Base-by-base conservation (phyloP, 2,329 filamentous ascomycete genomes). In the Venturia oleaginea region DNA sequence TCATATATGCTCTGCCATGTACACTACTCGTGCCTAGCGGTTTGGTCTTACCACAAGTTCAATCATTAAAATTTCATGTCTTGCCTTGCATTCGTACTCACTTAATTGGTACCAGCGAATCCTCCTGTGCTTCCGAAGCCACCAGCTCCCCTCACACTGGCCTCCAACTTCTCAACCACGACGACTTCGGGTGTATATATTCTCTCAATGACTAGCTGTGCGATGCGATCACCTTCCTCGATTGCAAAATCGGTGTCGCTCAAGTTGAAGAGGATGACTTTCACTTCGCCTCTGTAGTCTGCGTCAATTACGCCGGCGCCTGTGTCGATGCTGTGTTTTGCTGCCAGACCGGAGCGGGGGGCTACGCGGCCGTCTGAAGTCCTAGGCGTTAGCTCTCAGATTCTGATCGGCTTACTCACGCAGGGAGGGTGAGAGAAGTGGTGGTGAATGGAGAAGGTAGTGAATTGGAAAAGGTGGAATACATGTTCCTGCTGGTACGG, bases 281-380 rank as follows among this genome's bases (percentile, higher is more conserved):
- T 96, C 71, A 99, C 88, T 69, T 90, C 90, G 24, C 94, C 94
- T 42, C 94, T 85, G 80, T 99, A 99, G 77, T 99, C 94, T 40
- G 93, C 92, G 76, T 99, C 94, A 71, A 99, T 97, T 68, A 99
- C 94, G 64, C 94, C 94, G 0, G 94, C 94, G 67, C 95, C 92
- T 0, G 90, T 94, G 76, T 97, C 92, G 75, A 99, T 97, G 78
- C 92, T 94, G 79, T 97, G 86, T 80, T 99, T 99, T 66, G 87
- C 83, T 2, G 93, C 93, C 42, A 96, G 87, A 59, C 92, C 92
- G n/a, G 90, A 94, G 68, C 92, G 89, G 11, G 92, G 92, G 3
- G 92, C 92, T 64, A 96, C 86, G 65, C 92, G 88, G 69, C 93
- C 93, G 74, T 97, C 91, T 93, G 67, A 65, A 22, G 22, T 40